phyloP scores from a whole-genome alignment of 306 rosid genomes.

The Quercus aquifolioides region DNA sequence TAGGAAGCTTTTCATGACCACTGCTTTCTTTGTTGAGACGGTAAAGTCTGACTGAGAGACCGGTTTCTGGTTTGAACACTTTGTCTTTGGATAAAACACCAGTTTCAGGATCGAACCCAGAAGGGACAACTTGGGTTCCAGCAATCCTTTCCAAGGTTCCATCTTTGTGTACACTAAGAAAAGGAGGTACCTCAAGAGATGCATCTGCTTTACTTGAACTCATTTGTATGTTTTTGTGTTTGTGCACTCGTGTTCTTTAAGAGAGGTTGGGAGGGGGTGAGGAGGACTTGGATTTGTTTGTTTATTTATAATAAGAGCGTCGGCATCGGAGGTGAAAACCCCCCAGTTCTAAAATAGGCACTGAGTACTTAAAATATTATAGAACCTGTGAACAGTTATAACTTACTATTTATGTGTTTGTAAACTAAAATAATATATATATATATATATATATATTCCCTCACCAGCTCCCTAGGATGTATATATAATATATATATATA shows the following conservation, averaged over 20 bases:
- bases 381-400: too few relatives aligned
- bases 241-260: neutral
- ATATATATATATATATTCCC: too few relatives aligned
- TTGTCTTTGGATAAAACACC: constrained; percentile 74
- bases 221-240: constrained; percentile 24
- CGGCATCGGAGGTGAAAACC: too few relatives aligned
- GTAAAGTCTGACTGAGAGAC: constrained; percentile 63
- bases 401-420: too few relatives aligned
- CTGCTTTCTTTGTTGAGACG: constrained; percentile 20
- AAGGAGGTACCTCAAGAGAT: constrained; percentile 52
- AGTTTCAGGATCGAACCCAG: constrained; percentile 52
- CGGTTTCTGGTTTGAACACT: constrained; percentile 45
- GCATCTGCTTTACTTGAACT: constrained; percentile 30
- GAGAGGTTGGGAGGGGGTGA: too few relatives aligned
- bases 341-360: too few relatives aligned
- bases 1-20: constrained; percentile 37
- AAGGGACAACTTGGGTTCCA: constrained; percentile 49
- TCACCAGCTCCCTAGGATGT: too few relatives aligned
- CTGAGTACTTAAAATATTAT: too few relatives aligned
- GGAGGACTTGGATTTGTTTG: neutral
- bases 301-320: too few relatives aligned
- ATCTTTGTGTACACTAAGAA: constrained; percentile 53
- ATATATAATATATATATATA: too few relatives aligned
- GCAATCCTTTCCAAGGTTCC: constrained; percentile 60
- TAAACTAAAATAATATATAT: too few relatives aligned